Evolutionary conservation across 2,329 filamentous ascomycete genomes (phyloP).

Genomic region (Phoma sp.): DNA sequence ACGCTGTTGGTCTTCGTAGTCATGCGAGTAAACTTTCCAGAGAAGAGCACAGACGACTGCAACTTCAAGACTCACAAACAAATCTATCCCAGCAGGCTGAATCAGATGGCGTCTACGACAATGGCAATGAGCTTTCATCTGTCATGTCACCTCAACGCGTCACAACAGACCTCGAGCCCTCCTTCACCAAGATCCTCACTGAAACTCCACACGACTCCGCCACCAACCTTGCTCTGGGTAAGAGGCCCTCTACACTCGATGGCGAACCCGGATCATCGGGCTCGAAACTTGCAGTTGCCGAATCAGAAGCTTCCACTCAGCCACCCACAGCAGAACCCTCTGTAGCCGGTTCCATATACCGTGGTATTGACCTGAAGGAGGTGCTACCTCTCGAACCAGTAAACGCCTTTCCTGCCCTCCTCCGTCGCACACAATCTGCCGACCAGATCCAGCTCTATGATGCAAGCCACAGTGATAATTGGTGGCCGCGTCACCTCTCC

Average conservation of each 20-base stretch:
- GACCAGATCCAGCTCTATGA: constrained; percentile 37
- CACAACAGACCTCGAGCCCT: constrained; percentile 29
- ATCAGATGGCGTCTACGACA: constrained; percentile 17
- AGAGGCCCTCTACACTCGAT: constrained; percentile 22
- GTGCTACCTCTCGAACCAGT: constrained; percentile 55
- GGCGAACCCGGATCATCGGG: constrained; percentile 28
- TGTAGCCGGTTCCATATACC: constrained; percentile 65
- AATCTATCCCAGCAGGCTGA: constrained; percentile 19
- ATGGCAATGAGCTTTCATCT: constrained; percentile 21
- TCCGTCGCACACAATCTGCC: constrained; percentile 70
- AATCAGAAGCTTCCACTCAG: constrained; percentile 35
- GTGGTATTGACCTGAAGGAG: constrained; percentile 63
- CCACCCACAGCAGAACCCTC: constrained; percentile 60
- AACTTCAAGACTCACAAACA: constrained; percentile 24
- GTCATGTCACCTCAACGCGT: constrained; percentile 24
- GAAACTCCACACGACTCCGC: constrained; percentile 45
- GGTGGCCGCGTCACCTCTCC: constrained; percentile 75
- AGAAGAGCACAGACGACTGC: constrained; percentile 41
- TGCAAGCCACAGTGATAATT: constrained; percentile 61
- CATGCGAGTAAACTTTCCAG: constrained; percentile 51
- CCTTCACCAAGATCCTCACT: constrained; percentile 44
- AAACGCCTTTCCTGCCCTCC: constrained; percentile 56
- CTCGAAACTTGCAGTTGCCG: constrained; percentile 20
- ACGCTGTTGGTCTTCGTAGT: constrained; percentile 71
- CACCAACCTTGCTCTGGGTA: constrained; percentile 29